A percentile compares a stretch with the other conserved stretches of the same genome.
phyloP scores from a whole-genome alignment of 1,139 yeast species.

The Yamadazyma diddensiae region DNA sequence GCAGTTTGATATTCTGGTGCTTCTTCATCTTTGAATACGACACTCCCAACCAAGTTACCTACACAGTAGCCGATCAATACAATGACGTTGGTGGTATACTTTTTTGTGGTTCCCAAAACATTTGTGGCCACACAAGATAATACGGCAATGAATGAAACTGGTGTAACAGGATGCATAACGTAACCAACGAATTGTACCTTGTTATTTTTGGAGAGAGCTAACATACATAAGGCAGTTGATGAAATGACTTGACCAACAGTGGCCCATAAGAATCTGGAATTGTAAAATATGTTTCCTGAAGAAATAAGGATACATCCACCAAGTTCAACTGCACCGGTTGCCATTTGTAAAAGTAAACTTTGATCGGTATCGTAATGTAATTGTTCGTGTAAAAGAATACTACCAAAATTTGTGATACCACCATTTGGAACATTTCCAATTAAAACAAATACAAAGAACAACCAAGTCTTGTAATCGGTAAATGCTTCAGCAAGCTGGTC shows the following conservation, averaged over 20 bases:
- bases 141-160: slow-evolving; percentile 45
- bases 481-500: slow-evolving; percentile 32
- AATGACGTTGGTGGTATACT: slow-evolving; percentile 56
- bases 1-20: slow-evolving; percentile 54
- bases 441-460: slow-evolving; percentile 31
- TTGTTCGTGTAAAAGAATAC: slow-evolving; percentile 41
- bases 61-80: slow-evolving; percentile 60
- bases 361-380: slow-evolving; percentile 35
- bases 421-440: slow-evolving; percentile 33
- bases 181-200: slow-evolving; percentile 44
- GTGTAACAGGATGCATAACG: slow-evolving; percentile 19
- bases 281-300: slow-evolving; percentile 19
- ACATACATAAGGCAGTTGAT: slow-evolving; percentile 39
- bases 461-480: slow-evolving; percentile 12
- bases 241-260: slow-evolving; percentile 33
- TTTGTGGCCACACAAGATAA: slow-evolving; percentile 52
- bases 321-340: slow-evolving; percentile 36
- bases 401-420: slow-evolving; percentile 39
- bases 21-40: slow-evolving; percentile 51
- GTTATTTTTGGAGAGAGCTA: slow-evolving; percentile 41
- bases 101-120: slow-evolving; percentile 70
- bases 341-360: slow-evolving; percentile 32
- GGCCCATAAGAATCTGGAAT: slow-evolving; percentile 43
- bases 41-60: slow-evolving; percentile 73
- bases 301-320: slow-evolving; percentile 35